phyloP scores from a whole-genome alignment of 2,329 filamentous ascomycete species.

The Pestalotiopsis sp. region DNA sequence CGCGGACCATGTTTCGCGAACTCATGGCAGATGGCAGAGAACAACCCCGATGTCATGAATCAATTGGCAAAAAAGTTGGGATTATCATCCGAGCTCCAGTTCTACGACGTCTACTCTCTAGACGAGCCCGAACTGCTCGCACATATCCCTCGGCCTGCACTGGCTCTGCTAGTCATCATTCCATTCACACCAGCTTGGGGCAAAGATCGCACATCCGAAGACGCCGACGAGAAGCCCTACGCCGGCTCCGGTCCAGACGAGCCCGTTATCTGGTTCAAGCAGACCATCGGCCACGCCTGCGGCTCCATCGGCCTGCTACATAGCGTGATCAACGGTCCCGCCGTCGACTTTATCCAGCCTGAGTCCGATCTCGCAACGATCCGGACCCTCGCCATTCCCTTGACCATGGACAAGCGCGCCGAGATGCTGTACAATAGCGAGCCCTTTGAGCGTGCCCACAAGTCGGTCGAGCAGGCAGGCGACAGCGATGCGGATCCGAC shows the following conservation, averaged over 20 bases:
- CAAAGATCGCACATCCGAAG: slow-evolving; percentile 39
- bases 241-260: slow-evolving; percentile 52
- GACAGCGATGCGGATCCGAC: slow-evolving; percentile 67
- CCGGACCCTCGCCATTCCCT: slow-evolving; percentile 62
- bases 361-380: slow-evolving; percentile 60
- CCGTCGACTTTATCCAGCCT: slow-evolving; percentile 54
- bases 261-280: slow-evolving; percentile 80
- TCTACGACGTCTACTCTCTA: slow-evolving; percentile 83
- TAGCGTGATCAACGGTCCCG: slow-evolving; percentile 69
- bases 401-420: slow-evolving; percentile 65
- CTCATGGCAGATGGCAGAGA: slow-evolving; percentile 36
- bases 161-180: slow-evolving; percentile 80
- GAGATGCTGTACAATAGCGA: slow-evolving; percentile 71
- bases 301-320: slow-evolving; percentile 80
- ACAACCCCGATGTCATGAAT: slow-evolving; percentile 80
- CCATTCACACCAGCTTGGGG: slow-evolving; percentile 56
- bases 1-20: background rate
- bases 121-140: slow-evolving; percentile 76
- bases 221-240: slow-evolving; percentile 20
- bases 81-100: slow-evolving; percentile 67
- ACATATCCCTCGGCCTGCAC: slow-evolving; percentile 75
- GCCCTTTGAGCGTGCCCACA: slow-evolving; percentile 73
- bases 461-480: slow-evolving; percentile 67
- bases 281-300: slow-evolving; percentile 83
- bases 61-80: slow-evolving; percentile 72